Evolutionary conservation across 2,329 filamentous ascomycete species (phyloP), one percentile per base, ranked within the genome.

Genomic region (Cadophora malorum): DNA sequence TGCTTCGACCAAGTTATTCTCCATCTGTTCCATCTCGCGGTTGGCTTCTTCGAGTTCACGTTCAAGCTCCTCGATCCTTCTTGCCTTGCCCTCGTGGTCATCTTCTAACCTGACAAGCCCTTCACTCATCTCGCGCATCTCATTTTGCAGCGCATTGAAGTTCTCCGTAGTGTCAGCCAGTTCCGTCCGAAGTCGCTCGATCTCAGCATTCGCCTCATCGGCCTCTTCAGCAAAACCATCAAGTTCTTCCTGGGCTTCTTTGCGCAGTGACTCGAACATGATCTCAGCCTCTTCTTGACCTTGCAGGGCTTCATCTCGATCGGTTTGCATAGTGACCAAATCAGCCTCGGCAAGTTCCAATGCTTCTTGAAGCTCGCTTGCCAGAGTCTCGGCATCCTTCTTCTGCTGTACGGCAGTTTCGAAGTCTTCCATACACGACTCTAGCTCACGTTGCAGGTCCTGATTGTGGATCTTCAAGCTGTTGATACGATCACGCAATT

Each of bases 111-210:
- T 86, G 38, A 97, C 86, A 6, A 98, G 85, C 25, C 91, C 91
- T 74, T 97, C 93, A 75, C 92, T 96, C 80, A 97, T 91, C 74
- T 90, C 91, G 71, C 94, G 91, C 90, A 99, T 96, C 83, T 98
- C 96, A 68, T 91, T 89, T 77, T 98, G 95, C 64, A 99, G 82
- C n/a, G 93, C 92, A 71, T 91, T 89, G 79, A 97, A 95, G 77
- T 96, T 96, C 76, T 98, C 94, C 14, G 89, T 89, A 63, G 91
- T 88, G 71, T 92, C 91, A 69, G 88, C 87, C 16, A 97, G 81
- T 50, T 96, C 92, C 16, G 87, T 84, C 67, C 91, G 86, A 31
- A 96, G 80, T 16, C 88, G 87, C 72, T 91, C 85, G 52, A 90
- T 88, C 73, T 95, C 91, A 5, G 89, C 86, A 55, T 87, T 87